phyloP scores from a whole-genome alignment of 2,329 filamentous ascomycete species.

The Aspergillus japonicus region DNA sequence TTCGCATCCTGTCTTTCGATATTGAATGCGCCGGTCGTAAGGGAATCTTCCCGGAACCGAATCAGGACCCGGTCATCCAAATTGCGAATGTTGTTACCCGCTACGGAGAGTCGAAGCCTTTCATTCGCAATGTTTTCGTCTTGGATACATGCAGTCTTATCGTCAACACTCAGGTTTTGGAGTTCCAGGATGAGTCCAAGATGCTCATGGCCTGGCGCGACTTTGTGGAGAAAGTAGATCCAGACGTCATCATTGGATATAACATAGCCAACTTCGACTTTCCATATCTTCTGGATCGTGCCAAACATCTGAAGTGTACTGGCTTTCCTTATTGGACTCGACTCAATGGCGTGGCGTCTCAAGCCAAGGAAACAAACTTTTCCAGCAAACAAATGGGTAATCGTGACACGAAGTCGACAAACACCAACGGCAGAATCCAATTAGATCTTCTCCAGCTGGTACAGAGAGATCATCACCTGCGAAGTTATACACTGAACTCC shows the following conservation, averaged over 20 bases:
- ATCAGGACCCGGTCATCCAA: slow-evolving; percentile 91
- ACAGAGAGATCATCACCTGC: slow-evolving; percentile 88
- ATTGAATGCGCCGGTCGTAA: slow-evolving; percentile 98
- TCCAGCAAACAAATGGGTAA: slow-evolving; percentile 98
- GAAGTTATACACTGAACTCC: slow-evolving; percentile 96
- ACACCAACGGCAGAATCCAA: slow-evolving; percentile 90
- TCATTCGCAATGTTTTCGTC: slow-evolving; percentile 94
- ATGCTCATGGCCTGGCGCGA: slow-evolving; percentile 93
- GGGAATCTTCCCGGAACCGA: slow-evolving; percentile 92
- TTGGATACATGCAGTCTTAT: slow-evolving; percentile 89
- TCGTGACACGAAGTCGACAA: slow-evolving; percentile 89
- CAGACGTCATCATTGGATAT: slow-evolving; percentile 97
- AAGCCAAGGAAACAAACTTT: slow-evolving; percentile 77
- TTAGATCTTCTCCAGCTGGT: slow-evolving; percentile 92
- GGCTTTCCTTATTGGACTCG: slow-evolving; percentile 88
- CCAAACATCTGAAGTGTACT: slow-evolving; percentile 74
- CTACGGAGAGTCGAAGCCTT: slow-evolving; percentile 94
- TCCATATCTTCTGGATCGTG: slow-evolving; percentile 87
- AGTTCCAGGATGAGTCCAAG: slow-evolving; percentile 75
- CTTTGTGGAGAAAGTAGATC: slow-evolving; percentile 85
- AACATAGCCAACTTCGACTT: slow-evolving; percentile 99
- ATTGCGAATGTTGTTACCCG: slow-evolving; percentile 94
- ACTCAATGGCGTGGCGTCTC: slow-evolving; percentile 68
- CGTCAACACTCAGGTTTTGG: slow-evolving; percentile 88
- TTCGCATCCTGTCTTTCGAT: slow-evolving; percentile 92